Percentiles rank a stretch among this genome's conserved stretches.
phyloP scores from a whole-genome alignment of 192 early-diverging fungal genomes.

The Podila epicladia region DNA sequence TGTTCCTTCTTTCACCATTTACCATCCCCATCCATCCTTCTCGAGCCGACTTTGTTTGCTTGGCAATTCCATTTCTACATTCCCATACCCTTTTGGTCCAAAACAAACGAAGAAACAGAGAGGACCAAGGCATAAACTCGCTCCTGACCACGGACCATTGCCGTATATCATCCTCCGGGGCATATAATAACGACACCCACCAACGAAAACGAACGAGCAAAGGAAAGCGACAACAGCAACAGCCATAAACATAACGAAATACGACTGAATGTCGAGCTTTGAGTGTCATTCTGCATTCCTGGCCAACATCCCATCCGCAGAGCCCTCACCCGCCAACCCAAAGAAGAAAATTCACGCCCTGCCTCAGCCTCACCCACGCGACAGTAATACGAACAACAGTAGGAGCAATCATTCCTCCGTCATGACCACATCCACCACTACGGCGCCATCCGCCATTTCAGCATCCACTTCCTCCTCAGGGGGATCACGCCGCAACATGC shows the following conservation, averaged over 20 bases:
- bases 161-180: too few species aligned
- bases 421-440: constrained; percentile 20
- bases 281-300: constrained; percentile 44
- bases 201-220: too few species aligned
- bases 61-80: too few species aligned
- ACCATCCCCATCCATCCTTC: too few species aligned
- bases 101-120: too few species aligned
- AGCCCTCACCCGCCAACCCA: constrained; percentile 29
- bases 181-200: too few species aligned
- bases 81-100: too few species aligned
- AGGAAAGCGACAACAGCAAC: background rate
- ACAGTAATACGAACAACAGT: background rate
- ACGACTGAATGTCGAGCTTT: constrained; percentile 44
- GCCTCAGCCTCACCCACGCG: constrained; percentile 1
- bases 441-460: background rate
- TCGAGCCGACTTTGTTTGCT: too few species aligned
- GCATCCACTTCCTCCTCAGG: constrained; percentile 12
- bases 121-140: too few species aligned
- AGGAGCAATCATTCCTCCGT: background rate
- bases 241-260: background rate
- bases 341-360: constrained; percentile 18
- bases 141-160: too few species aligned
- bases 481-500: background rate
- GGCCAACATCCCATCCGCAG: constrained; percentile 31
- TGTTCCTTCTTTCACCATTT: too few species aligned